Evolutionary conservation across 371 early-diverging fungal genomes (phyloP).

Genomic region (Syncephalis fuscata): DNA sequence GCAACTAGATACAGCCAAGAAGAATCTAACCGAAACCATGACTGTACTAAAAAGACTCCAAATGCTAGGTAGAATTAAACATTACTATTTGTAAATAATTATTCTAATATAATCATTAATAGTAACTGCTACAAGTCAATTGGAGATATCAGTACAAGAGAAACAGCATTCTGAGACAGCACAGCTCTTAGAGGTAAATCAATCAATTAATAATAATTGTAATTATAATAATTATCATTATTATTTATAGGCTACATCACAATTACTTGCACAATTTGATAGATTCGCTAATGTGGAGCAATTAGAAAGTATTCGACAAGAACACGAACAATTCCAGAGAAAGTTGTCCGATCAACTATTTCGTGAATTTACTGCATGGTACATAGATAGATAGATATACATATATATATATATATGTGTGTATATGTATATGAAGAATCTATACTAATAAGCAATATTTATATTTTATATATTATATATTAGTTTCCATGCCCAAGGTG

Average conservation of each 20-base stretch:
- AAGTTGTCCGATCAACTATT: constrained; percentile 39
- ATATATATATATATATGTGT: no score
- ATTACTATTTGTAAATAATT: not conserved
- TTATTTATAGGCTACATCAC: constrained; percentile 46
- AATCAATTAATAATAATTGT: not conserved
- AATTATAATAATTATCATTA: not conserved
- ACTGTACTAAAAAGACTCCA: constrained; percentile 70
- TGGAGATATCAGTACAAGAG: constrained; percentile 41
- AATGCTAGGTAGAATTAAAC: constrained; percentile 45
- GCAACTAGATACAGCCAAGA: constrained; percentile 81
- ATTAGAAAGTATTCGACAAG: constrained; percentile 19
- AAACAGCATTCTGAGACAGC: constrained; percentile 64
- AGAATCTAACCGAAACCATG: constrained; percentile 67
- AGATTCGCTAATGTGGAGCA: constrained; percentile 56
- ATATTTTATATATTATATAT: not conserved
- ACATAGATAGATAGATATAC: not conserved
- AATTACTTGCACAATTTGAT: constrained; percentile 60
- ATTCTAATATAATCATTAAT: not conserved
- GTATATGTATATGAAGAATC: no score
- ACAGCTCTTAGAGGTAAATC: constrained; percentile 50
- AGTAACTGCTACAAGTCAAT: constrained; percentile 65
- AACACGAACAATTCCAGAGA: constrained; percentile 40
- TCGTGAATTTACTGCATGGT: not conserved
- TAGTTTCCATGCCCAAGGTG: not conserved
- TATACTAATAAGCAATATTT: no score